Percentiles rank a stretch among this genome's conserved stretches.
Conservation (phyloP, 139 green algal species). For the Dunaliella sp. region DNA sequence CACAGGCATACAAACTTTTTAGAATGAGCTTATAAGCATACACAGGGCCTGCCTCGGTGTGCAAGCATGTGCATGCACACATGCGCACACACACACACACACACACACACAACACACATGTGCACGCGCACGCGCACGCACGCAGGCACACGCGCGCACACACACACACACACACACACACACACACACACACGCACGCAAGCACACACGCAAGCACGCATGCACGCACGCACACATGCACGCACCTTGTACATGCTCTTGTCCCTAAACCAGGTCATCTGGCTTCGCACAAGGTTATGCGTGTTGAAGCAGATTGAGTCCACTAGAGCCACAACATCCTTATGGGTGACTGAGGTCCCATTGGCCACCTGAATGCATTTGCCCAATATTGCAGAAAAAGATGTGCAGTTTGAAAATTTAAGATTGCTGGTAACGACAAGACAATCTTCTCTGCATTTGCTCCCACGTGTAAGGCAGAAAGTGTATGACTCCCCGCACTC, state of each 20-base stretch:
- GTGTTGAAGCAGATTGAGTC: conserved; percentile 61
- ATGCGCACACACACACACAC: too few relatives aligned
- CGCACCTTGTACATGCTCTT: conserved; percentile 41
- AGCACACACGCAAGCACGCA: not conserved
- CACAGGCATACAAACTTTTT: too few relatives aligned
- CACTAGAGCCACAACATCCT: conserved; percentile 31
- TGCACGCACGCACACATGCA: not conserved
- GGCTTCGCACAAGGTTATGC: conserved; percentile 66
- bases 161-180: not conserved
- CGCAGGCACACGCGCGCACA: not conserved
- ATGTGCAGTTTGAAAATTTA: too few relatives aligned
- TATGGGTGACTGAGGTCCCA: not conserved
- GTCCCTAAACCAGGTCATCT: conserved; percentile 80
- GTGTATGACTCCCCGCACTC: too few relatives aligned
- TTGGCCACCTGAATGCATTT: not conserved
- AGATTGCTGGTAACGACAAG: too few relatives aligned
- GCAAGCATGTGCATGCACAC: too few relatives aligned
- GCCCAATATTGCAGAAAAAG: not conserved
- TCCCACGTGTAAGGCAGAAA: too few relatives aligned
- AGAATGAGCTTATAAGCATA: too few relatives aligned
- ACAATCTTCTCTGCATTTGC: too few relatives aligned
- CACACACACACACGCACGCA: conserved; percentile 14
- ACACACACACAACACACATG: too few relatives aligned
- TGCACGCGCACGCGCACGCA: too few relatives aligned
- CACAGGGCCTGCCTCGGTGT: too few relatives aligned